Percentiles rank a stretch among this genome's conserved stretches.
phyloP scores from a whole-genome alignment of 2,329 filamentous ascomycete species.

The Xylaria sp. region DNA sequence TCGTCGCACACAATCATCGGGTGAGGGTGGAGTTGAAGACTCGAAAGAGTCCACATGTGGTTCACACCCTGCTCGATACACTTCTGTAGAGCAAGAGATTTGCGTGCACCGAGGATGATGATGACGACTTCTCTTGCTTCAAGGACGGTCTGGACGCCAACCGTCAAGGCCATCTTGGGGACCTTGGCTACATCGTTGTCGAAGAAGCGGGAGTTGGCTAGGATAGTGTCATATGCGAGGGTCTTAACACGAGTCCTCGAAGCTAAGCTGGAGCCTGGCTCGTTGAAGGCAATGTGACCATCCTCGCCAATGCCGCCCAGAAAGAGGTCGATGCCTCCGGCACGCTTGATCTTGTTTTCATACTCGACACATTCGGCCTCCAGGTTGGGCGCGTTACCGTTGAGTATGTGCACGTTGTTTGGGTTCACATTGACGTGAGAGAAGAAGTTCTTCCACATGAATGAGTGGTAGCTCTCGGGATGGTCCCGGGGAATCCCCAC shows the following conservation, averaged over 20 bases:
- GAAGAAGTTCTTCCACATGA: slow-evolving; percentile 95
- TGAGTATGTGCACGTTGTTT: slow-evolving; percentile 84
- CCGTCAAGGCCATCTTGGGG: slow-evolving; percentile 84
- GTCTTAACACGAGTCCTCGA: slow-evolving; percentile 88
- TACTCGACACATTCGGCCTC: slow-evolving; percentile 82
- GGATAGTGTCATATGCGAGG: slow-evolving; percentile 85
- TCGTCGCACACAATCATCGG: slow-evolving; percentile 87
- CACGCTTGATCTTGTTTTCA: slow-evolving; percentile 78
- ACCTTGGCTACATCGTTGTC: slow-evolving; percentile 78
- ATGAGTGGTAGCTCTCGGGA: slow-evolving; percentile 87
- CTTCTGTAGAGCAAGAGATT: slow-evolving; percentile 80
- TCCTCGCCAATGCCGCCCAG: slow-evolving; percentile 87
- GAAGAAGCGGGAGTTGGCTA: slow-evolving; percentile 89
- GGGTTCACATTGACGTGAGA: slow-evolving; percentile 84
- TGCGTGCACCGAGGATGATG: slow-evolving; percentile 84
- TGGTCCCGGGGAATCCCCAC: slow-evolving; percentile 85
- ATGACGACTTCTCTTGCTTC: slow-evolving; percentile 85
- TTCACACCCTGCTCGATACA: slow-evolving; percentile 86
- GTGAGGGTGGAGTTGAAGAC: slow-evolving; percentile 82
- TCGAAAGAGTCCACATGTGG: slow-evolving; percentile 91
- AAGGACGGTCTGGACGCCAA: slow-evolving; percentile 85
- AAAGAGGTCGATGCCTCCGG: slow-evolving; percentile 86
- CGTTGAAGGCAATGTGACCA: slow-evolving; percentile 91
- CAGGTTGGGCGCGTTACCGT: slow-evolving; percentile 81
- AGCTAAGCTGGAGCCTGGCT: slow-evolving; percentile 81